Percentiles rank a stretch among this genome's conserved stretches.
These are phyloP conservation scores for Leccinum obscurum DNA, from an alignment of 768 basidiomycete species.

Conservation along the genomic window DNA sequence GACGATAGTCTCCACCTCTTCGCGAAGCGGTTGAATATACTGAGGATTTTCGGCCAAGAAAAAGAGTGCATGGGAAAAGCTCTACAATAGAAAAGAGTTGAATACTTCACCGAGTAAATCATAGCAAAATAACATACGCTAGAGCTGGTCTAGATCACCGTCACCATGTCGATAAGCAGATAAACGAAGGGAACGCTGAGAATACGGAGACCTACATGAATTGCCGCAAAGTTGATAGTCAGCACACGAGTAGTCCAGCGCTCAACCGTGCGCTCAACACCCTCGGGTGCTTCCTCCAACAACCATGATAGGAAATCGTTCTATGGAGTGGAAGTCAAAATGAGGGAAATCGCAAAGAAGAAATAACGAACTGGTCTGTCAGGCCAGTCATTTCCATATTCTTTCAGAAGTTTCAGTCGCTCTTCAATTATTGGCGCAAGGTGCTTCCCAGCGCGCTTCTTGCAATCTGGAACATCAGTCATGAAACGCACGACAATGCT, in stretches of 20 bases:
- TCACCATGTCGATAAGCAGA: neutral
- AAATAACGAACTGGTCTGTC: constrained; percentile 34
- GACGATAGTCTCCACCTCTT: constrained; percentile 2
- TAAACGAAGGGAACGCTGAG: neutral
- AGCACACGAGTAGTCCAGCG: constrained; percentile 26
- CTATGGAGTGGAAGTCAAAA: constrained; percentile 12
- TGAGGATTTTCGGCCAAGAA: constrained; percentile 37
- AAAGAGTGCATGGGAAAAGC: constrained; percentile 35
- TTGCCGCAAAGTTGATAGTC: constrained; percentile 22
- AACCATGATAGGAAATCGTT: constrained; percentile 37
- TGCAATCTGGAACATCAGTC: neutral
- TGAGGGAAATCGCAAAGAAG: neutral
- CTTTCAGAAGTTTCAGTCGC: constrained; percentile 22
- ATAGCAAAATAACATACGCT: neutral
- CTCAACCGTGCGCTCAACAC: constrained; percentile 14
- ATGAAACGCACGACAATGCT: neutral
- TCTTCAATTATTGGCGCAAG: constrained; percentile 22
- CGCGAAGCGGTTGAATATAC: constrained; percentile 16
- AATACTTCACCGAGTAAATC: neutral
- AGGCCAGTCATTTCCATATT: constrained; percentile 29
- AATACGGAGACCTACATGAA: constrained; percentile 20
- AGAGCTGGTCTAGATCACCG: neutral
- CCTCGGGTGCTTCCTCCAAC: constrained; percentile 25
- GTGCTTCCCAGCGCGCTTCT: neutral
- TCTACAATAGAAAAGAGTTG: constrained; percentile 17